Base-by-base conservation (phyloP, 2,329 filamentous ascomycete species). In the Xylaria sp. region DNA sequence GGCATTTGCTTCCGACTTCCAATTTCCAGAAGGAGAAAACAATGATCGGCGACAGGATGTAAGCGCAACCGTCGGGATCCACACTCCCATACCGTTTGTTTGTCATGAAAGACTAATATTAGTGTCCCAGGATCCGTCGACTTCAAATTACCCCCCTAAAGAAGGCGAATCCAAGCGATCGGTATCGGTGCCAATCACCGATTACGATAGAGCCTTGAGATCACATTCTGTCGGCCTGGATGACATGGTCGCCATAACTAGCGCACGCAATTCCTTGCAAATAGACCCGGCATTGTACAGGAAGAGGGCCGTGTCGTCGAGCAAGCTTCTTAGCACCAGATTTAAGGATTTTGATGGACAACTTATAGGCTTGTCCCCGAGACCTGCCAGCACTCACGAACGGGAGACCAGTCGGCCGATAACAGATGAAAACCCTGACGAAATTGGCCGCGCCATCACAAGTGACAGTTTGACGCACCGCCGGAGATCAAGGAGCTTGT, bases 361-460 rank as follows among this genome's bases (percentile, higher is more conserved):
- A 52, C 74, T 81, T 58, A 74, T 74, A 1, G 85, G 84, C 0
- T 72, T 87, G 41, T 83, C 82, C 2, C 84, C 85, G 0, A 76
- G 85, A 37, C 84, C 85, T 18, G 82, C 81, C n/a, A 87, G 83
- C 63, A 78, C 76, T 6, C 82, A 85, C 40, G 82, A 75, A 6
- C 77, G 80, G 34, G 77, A 74, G 19, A 78, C 73, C 41, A 72
- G 70, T 20, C 61, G 71, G 46, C 63, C 72, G 8, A 64, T 66
- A 19, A 69, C 66, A 2, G 69, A 73, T 13, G 74, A 79, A 1
- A 76, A 81, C 52, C 75, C 79, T 0, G 71, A 75, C n/a, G 77
- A 81, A 52, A 86, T 87, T 54, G 85, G 84, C n/a, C 78, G 80
- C 17, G 84, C 84, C 43, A 80, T 87, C 44, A 85, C 83, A 2